Conservation (phyloP, 768 basidiomycete species). For the Naganishia kalamii region DNA sequence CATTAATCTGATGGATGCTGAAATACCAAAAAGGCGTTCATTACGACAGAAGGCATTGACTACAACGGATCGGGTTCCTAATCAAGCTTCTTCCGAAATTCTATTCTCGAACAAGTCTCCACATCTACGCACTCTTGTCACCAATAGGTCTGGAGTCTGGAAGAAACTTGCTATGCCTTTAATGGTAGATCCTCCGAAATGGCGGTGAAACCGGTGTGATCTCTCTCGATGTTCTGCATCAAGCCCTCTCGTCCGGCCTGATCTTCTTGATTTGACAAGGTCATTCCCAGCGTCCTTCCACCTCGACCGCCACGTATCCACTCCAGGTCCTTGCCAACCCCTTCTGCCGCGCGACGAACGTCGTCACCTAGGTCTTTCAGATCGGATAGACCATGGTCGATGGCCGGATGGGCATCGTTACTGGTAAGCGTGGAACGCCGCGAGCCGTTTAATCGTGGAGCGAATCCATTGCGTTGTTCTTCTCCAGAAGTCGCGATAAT, state of each 20-base stretch:
- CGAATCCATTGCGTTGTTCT: background rate
- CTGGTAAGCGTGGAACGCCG: background rate
- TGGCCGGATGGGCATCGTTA: background rate
- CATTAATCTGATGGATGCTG: too few species aligned
- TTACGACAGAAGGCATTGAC: too few species aligned
- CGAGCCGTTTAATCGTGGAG: background rate
- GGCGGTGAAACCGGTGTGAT: background rate
- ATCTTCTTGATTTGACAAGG: background rate
- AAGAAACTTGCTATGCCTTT: background rate
- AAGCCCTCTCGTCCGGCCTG: background rate
- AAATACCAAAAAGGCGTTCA: too few species aligned
- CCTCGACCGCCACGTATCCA: conserved; percentile 4
- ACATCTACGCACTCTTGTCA: too few species aligned
- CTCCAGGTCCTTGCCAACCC: conserved; percentile 6
- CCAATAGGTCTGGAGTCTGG: too few species aligned
- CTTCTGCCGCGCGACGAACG: background rate
- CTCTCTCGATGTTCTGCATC: background rate
- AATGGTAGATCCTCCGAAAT: background rate
- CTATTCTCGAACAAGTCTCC: too few species aligned
- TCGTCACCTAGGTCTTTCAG: conserved; percentile 6
- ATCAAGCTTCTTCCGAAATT: too few species aligned
- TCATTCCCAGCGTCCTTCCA: conserved; percentile 5
- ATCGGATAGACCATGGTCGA: background rate
- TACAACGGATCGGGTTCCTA: too few species aligned
- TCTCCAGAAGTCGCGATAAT: conserved; percentile 1